Evolutionary conservation across 257 asterid species (phyloP).

Genomic region (Jacaranda copaia): DNA sequence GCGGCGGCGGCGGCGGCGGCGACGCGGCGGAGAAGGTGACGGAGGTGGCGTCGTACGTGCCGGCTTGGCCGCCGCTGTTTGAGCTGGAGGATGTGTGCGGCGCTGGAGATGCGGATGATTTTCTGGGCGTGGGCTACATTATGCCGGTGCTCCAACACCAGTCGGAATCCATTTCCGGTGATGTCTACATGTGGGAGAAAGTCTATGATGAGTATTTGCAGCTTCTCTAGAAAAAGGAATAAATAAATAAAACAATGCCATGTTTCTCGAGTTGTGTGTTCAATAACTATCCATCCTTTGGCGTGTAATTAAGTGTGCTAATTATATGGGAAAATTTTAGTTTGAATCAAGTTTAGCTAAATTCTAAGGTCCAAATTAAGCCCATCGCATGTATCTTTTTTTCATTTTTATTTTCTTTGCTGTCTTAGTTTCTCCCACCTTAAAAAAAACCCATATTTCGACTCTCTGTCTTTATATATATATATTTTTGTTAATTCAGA

Average conservation of each 20-base stretch:
- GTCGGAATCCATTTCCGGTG: conserved; percentile 37
- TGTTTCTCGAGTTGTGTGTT: neutral
- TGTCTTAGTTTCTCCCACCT: too few species aligned
- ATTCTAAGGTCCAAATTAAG: too few species aligned
- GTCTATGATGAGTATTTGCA: conserved; percentile 71
- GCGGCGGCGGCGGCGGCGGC: conserved; percentile 24
- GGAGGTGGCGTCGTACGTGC: conserved; percentile 31
- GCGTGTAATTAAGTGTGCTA: neutral
- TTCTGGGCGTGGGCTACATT: conserved; percentile 26
- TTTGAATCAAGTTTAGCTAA: too few species aligned
- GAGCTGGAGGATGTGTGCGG: conserved; percentile 28
- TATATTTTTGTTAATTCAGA: too few species aligned
- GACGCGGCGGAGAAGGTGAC: conserved; percentile 29
- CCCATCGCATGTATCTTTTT: too few species aligned
- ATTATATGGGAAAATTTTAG: neutral
- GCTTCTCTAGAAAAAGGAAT: conserved; percentile 42
- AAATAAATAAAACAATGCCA: neutral
- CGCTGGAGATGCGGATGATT: conserved; percentile 30
- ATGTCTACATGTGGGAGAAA: conserved; percentile 45
- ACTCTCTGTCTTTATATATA: too few species aligned
- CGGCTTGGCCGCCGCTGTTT: conserved; percentile 45
- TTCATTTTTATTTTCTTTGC: too few species aligned
- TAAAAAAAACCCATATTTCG: too few species aligned
- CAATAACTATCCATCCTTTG: neutral
- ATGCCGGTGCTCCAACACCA: conserved; percentile 31